phyloP scores from a whole-genome alignment of 352 stramenopile species.

The Phytophthora nicotianae region DNA sequence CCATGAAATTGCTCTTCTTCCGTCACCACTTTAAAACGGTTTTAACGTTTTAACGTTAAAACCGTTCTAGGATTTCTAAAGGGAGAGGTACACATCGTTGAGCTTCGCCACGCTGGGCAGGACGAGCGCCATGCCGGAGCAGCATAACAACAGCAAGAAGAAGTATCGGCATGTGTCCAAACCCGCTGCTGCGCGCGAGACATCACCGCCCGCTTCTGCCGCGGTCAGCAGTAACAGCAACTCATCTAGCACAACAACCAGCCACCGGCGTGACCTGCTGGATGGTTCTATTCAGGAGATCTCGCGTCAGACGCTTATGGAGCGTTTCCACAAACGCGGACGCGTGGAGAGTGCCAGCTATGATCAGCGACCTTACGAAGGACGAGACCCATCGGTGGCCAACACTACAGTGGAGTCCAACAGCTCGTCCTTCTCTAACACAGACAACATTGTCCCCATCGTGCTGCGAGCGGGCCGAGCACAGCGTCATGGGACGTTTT shows the following conservation, averaged over 20 bases:
- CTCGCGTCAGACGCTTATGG: slow-evolving; percentile 43
- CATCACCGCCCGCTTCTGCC: slow-evolving; percentile 5
- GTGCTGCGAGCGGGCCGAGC: slow-evolving; percentile 16
- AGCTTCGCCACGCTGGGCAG: neutral
- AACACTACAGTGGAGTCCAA: slow-evolving; percentile 17
- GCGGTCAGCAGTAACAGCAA: neutral
- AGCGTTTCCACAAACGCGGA: slow-evolving; percentile 64
- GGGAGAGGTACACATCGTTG: neutral
- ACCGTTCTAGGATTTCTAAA: neutral
- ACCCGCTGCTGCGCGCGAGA: slow-evolving; percentile 24
- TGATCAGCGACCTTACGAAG: slow-evolving; percentile 24
- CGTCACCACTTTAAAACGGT: no score
- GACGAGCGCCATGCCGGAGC: slow-evolving; percentile 18
- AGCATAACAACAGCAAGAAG: slow-evolving; percentile 20
- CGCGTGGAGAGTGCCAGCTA: slow-evolving; percentile 71
- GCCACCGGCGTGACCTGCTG: slow-evolving; percentile 34
- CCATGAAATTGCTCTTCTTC: neutral
- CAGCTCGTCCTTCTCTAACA: slow-evolving; percentile 30
- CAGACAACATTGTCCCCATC: slow-evolving; percentile 4
- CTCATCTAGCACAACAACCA: slow-evolving; percentile 7
- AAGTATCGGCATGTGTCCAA: slow-evolving; percentile 42
- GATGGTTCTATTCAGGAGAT: slow-evolving; percentile 37
- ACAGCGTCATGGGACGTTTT: slow-evolving; percentile 26
- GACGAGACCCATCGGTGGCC: neutral
- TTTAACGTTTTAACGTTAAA: neutral